phyloP scores from a whole-genome alignment of 2,329 filamentous ascomycete genomes.

The Colletotrichum tamarilloi region DNA sequence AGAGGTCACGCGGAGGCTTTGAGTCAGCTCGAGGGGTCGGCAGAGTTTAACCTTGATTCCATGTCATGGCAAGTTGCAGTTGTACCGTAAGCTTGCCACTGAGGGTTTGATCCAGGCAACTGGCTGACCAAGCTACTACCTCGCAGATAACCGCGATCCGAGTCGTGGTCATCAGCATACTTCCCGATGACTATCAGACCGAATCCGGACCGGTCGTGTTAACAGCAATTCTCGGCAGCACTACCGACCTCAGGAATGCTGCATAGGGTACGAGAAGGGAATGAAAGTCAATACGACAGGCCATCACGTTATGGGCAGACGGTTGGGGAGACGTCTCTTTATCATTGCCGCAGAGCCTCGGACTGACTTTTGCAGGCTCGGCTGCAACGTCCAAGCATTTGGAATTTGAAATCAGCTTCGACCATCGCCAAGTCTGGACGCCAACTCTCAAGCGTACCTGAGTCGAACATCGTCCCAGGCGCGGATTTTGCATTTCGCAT shows the following conservation, averaged over 20 bases:
- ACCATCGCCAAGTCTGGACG: not conserved
- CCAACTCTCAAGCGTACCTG: not conserved
- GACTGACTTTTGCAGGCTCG: not conserved
- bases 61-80: conserved; percentile 10
- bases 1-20: conserved; percentile 1
- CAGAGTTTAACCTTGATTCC: conserved; percentile 19
- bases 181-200: not conserved
- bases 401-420: not conserved
- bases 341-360: not conserved
- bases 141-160: conserved; percentile 9
- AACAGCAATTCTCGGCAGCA: not conserved
- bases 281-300: not conserved
- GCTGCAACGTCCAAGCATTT: not conserved
- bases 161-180: not conserved
- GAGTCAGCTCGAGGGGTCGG: not conserved
- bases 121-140: conserved; percentile 1
- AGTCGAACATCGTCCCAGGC: not conserved
- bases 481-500: not conserved
- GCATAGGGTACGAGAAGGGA: conserved; percentile 6
- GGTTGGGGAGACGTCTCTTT: not conserved
- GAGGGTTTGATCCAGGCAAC: not conserved
- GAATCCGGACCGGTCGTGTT: not conserved
- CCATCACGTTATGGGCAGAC: not conserved
- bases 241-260: not conserved
- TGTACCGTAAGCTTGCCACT: not conserved